phyloP scores from a whole-genome alignment of 306 rosid genomes.

The Rosa lucieae region DNA sequence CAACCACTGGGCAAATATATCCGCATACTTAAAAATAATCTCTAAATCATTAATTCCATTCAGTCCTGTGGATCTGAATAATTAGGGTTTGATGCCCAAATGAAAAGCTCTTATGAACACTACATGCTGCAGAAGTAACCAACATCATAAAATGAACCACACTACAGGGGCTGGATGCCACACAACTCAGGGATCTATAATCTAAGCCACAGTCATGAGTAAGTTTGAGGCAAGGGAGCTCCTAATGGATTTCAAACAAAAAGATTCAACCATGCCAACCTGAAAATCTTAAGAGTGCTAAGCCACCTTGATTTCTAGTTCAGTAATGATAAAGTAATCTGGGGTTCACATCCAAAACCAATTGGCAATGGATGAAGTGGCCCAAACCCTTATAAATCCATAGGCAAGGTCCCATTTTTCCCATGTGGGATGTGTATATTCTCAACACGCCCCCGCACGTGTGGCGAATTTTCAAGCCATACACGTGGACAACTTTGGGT shows the following conservation, averaged over 20 bases:
- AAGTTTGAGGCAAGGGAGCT: background rate
- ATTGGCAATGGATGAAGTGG: too few relatives aligned
- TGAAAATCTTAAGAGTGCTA: background rate
- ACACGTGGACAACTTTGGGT: too few relatives aligned
- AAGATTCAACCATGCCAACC: background rate
- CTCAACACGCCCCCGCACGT: too few relatives aligned
- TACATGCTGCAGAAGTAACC: background rate
- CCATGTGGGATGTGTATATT: too few relatives aligned
- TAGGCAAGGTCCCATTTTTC: too few relatives aligned
- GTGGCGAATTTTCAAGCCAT: too few relatives aligned
- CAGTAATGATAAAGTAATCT: too few relatives aligned
- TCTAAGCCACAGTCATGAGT: background rate
- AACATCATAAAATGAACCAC: background rate
- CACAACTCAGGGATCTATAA: background rate
- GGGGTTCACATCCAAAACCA: too few relatives aligned
- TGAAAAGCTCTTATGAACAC: background rate
- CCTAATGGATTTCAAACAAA: background rate
- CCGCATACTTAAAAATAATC: background rate
- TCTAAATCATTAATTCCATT: background rate
- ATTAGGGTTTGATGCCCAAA: background rate
- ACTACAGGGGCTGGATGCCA: background rate
- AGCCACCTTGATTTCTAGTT: background rate
- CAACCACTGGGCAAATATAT: background rate
- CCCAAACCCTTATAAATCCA: too few relatives aligned
- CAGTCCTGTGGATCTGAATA: background rate